Percentiles rank a stretch among this genome's conserved stretches.
Conservation (phyloP, 1,284 basidiomycete species). For the Hypsizygus ulmarius region DNA sequence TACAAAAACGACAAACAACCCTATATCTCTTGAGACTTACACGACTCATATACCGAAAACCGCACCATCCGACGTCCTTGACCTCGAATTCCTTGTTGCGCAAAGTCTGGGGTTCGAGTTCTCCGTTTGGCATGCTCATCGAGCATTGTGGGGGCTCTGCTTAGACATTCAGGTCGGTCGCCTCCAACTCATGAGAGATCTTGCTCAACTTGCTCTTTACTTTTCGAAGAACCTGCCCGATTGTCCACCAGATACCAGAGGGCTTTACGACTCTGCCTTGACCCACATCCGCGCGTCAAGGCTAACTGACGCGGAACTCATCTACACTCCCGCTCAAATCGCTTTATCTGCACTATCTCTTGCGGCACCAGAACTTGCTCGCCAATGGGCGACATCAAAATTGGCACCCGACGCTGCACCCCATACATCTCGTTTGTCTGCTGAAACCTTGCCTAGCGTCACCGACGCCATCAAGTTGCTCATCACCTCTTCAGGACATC, state of each 20-base stretch:
- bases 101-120: slow-evolving; percentile 95
- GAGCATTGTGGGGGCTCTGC: slow-evolving; percentile 87
- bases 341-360: slow-evolving; percentile 82
- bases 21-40: slow-evolving; percentile 84
- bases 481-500: slow-evolving; percentile 56
- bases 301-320: slow-evolving; percentile 88
- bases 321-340: slow-evolving; percentile 92
- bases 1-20: slow-evolving; percentile 94
- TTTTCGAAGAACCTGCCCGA: slow-evolving; percentile 48
- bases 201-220: slow-evolving; percentile 8
- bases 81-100: slow-evolving; percentile 92
- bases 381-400: slow-evolving; percentile 64
- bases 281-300: slow-evolving; percentile 69
- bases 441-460: slow-evolving; percentile 35
- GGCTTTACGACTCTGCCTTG: slow-evolving; percentile 58
- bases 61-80: slow-evolving; percentile 77
- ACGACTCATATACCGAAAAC: slow-evolving; percentile 80
- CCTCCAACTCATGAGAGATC: slow-evolving; percentile 5
- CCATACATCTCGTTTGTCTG: slow-evolving; percentile 12
- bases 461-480: slow-evolving; percentile 55
- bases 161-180: slow-evolving; percentile 82
- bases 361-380: slow-evolving; percentile 58
- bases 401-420: slow-evolving; percentile 25
- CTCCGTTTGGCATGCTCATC: slow-evolving; percentile 86
- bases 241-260: slow-evolving; percentile 37